Percentiles rank a stretch among this genome's conserved stretches.
phyloP scores from a whole-genome alignment of 2,329 filamentous ascomycete species.

The Venturia effusa region DNA sequence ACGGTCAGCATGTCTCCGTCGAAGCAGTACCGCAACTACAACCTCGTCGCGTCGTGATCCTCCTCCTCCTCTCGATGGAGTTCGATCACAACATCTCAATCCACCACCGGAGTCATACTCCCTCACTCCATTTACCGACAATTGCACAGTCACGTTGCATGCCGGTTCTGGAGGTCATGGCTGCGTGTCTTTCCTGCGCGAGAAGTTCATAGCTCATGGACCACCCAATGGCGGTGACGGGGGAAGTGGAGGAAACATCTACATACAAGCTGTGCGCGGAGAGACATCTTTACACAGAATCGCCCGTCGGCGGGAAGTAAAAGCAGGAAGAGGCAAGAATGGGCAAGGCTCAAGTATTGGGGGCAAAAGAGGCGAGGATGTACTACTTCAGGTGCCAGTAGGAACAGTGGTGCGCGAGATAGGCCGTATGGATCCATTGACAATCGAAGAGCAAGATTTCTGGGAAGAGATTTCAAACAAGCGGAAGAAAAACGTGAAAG shows the following conservation, averaged over 20 bases:
- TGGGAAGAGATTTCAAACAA: conserved; percentile 12
- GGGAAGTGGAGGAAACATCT: conserved; percentile 81
- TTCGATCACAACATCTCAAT: conserved; percentile 49
- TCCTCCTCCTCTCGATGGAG: neutral
- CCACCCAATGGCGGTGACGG: conserved; percentile 93
- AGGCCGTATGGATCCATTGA: conserved; percentile 63
- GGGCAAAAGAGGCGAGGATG: conserved; percentile 74
- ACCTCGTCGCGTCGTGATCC: neutral
- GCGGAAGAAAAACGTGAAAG: conserved; percentile 20
- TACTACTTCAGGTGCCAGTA: conserved; percentile 82
- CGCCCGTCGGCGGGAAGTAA: conserved; percentile 61
- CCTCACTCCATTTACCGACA: conserved; percentile 74
- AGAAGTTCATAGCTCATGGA: conserved; percentile 79
- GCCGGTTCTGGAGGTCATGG: conserved; percentile 80
- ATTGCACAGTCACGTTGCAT: conserved; percentile 64
- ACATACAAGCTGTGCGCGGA: conserved; percentile 84
- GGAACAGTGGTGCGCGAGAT: conserved; percentile 85
- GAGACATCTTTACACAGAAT: conserved; percentile 93
- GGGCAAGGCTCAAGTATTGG: conserved; percentile 63
- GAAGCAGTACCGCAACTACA: neutral
- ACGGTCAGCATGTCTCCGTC: neutral
- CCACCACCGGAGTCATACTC: conserved; percentile 78
- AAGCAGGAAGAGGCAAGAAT: conserved; percentile 65
- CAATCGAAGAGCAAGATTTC: conserved; percentile 46
- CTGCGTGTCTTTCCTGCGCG: conserved; percentile 86